Evolutionary conservation across 2,329 filamentous ascomycete genomes (phyloP), one percentile per base, ranked within the genome.

Genomic region (Rhynchosporium graminicola): DNA sequence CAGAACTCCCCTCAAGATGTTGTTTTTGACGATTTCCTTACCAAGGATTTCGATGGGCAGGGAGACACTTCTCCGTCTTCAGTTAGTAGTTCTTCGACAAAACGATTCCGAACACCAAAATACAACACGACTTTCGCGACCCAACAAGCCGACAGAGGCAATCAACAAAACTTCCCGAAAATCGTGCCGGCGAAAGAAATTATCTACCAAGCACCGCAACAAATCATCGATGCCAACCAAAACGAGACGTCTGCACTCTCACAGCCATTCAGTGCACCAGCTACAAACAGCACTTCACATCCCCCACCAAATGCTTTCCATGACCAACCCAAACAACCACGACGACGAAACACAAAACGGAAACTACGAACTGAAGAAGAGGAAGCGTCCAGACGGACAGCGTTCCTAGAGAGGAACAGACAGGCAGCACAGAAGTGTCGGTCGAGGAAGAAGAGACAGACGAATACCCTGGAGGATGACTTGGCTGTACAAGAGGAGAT

Each of bases 361-460:
- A 58, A 58, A n/a, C 2, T 50, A 15, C 43, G 56, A 9, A 58
- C 42, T 3, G 45, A 50, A 38, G 56, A 58, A 26, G 56, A 58
- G 33, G 45, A 48, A 29, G 56, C 45, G 10, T 12, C 13, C 6
- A 48, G 31, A 26, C 56, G 56, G 13, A 48, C 29, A 20, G 33
- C 31, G 3, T 58, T 58, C 45, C 45, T 58, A 28, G 56, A 58
- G 56, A 38, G 56, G 56, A 58, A 58, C 31, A 45, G 56, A 2
- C 48, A 48, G 33, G 56, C 56, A n/a, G 56, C 56, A 10, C 56
- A 58, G 45, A 58, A 58, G 26, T 58, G 56, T 15, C 43, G 56
- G 13, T 58, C 56, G n/a, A 50, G 45, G 45, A 58, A 58, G 33
- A 58, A 58, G 45, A 29, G 45, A 40, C 43, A 47, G 43, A 58